Percentiles rank a stretch among this genome's conserved stretches.
phyloP scores from a whole-genome alignment of 495 filamentous ascomycete genomes.

The Cercophora sp. region DNA sequence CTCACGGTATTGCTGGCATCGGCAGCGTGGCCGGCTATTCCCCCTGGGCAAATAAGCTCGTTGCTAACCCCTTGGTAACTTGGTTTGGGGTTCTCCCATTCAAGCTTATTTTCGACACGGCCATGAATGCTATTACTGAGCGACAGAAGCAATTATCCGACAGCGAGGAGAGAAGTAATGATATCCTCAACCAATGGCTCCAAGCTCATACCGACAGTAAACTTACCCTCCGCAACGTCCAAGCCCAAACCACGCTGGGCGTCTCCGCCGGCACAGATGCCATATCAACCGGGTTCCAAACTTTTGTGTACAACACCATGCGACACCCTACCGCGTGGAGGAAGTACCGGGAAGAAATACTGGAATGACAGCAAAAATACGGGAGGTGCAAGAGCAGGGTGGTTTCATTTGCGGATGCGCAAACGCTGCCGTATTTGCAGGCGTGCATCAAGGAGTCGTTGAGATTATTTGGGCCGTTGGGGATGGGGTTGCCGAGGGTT shows the following conservation, averaged over 20 bases:
- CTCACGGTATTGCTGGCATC: slow-evolving; percentile 14
- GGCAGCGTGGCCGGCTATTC: slow-evolving; percentile 38
- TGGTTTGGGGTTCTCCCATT: slow-evolving; percentile 37
- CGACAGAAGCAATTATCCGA: background rate
- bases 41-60: slow-evolving; percentile 31
- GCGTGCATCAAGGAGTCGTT: slow-evolving; percentile 56
- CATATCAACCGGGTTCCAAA: slow-evolving; percentile 13
- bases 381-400: slow-evolving; percentile 36
- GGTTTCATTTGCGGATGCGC: slow-evolving; percentile 44
- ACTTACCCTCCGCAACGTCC: slow-evolving; percentile 37
- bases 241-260: slow-evolving; percentile 31
- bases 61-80: slow-evolving; percentile 42
- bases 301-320: slow-evolving; percentile 26
- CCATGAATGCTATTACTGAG: slow-evolving; percentile 33
- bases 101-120: slow-evolving; percentile 27
- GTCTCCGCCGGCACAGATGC: slow-evolving; percentile 45
- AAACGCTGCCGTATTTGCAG: slow-evolving; percentile 44
- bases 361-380: slow-evolving; percentile 22
- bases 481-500: slow-evolving; percentile 42
- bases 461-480: slow-evolving; percentile 52
- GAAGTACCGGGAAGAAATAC: slow-evolving; percentile 33
- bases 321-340: slow-evolving; percentile 27
- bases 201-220: slow-evolving; percentile 17
- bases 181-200: slow-evolving; percentile 45
- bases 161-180: slow-evolving; percentile 15